Conservation (phyloP, 176 grass and related monocot genomes). For the Saccharum officinarum region DNA sequence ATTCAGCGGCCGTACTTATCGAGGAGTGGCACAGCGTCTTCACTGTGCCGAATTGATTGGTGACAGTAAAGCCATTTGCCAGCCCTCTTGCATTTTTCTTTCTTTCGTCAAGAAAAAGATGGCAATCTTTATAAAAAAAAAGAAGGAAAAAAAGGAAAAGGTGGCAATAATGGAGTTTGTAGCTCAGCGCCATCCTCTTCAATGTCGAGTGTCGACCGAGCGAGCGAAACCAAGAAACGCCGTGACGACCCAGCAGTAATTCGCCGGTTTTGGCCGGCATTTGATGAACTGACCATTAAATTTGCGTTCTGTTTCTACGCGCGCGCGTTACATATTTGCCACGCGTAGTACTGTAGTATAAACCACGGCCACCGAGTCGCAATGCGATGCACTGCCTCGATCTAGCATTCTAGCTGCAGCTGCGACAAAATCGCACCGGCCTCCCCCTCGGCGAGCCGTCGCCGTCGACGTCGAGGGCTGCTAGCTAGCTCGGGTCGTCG, state of each 20-base stretch:
- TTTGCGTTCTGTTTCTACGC: neutral
- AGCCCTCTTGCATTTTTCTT: neutral
- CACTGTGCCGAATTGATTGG: neutral
- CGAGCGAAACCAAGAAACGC: neutral
- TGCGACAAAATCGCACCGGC: neutral
- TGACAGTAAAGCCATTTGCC: neutral
- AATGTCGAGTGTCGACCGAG: neutral
- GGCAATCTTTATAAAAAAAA: too few species aligned
- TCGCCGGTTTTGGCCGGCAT: neutral
- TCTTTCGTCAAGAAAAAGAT: neutral
- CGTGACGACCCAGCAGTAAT: neutral
- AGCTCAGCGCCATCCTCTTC: neutral
- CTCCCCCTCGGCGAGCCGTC: too few species aligned
- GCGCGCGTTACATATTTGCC: neutral
- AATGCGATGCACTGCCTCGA: neutral
- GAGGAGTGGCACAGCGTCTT: neutral
- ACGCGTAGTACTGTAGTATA: neutral
- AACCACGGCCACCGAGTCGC: neutral
- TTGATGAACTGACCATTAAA: neutral
- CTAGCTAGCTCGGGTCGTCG: neutral
- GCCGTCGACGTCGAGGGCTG: neutral
- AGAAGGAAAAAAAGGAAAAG: too few species aligned
- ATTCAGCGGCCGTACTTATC: neutral
- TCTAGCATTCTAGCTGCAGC: neutral
- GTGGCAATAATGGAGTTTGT: neutral